A percentile compares a stretch with the other conserved stretches of the same genome.
Evolutionary conservation across 148 eudicot species (phyloP).

Genomic region (Gaultheria prostrata): DNA sequence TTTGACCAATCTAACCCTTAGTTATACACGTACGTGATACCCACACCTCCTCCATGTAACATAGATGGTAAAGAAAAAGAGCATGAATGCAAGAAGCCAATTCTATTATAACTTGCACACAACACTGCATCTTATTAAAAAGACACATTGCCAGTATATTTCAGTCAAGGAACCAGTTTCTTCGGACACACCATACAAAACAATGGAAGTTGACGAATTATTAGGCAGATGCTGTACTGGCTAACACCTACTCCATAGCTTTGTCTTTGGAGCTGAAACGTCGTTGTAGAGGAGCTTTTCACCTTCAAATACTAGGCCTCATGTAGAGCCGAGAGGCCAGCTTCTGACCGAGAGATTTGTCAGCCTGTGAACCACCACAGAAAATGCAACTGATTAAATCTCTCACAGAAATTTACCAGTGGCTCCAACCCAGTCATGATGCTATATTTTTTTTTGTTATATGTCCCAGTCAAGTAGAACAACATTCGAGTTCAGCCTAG

Average conservation of each 20-base stretch:
- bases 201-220: not conserved
- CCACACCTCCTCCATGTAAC: not conserved
- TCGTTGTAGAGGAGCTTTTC: not conserved
- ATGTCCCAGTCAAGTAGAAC: not conserved
- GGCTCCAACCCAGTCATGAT: not conserved
- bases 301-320: not conserved
- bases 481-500: not conserved
- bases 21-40: not conserved
- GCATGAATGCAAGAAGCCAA: not conserved
- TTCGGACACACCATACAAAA: not conserved
- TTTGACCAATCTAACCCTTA: too few species aligned
- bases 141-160: not conserved
- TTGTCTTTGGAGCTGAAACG: not conserved
- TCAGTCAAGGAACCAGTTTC: not conserved
- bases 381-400: conserved; percentile 4
- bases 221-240: not conserved
- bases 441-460: not conserved
- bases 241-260: not conserved
- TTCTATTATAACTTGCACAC: not conserved
- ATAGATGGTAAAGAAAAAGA: not conserved
- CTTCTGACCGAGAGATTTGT: conserved; percentile 8
- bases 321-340: conserved; percentile 7
- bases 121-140: not conserved
- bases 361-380: conserved; percentile 1
- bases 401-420: not conserved